Evolutionary conservation across 306 rosid species (phyloP).

Genomic region (Gynostemma pentaphyllum): DNA sequence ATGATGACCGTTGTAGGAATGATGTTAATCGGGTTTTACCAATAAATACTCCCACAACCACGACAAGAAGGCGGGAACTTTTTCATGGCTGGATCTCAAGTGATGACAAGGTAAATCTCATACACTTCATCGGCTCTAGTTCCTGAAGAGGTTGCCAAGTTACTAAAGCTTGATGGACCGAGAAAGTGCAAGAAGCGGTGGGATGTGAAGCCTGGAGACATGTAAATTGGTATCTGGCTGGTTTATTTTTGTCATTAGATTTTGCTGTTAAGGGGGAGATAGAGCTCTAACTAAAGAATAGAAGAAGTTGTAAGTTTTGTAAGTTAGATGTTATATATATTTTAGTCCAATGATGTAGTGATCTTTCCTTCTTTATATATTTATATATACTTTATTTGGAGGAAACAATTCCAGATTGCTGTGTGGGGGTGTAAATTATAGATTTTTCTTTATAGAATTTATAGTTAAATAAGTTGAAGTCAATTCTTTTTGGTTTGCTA

Average conservation of each 20-base stretch:
- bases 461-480: too few species aligned
- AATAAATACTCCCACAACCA: background rate
- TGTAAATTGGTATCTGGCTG: constrained; percentile 5
- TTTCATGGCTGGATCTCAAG: constrained; percentile 39
- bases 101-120: constrained; percentile 13
- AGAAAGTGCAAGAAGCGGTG: constrained; percentile 39
- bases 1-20: background rate
- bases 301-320: background rate
- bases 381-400: too few species aligned
- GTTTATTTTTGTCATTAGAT: background rate
- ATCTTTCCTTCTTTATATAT: background rate
- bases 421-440: background rate
- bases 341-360: background rate
- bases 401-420: background rate
- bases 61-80: constrained; percentile 22
- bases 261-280: background rate
- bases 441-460: background rate
- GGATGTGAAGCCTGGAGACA: constrained; percentile 34
- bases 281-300: background rate
- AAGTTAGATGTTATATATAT: background rate
- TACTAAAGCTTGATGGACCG: constrained; percentile 6
- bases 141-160: constrained; percentile 13
- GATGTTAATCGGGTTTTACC: background rate
- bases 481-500: too few species aligned
- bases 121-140: constrained; percentile 18